Base-by-base conservation (phyloP, 2,329 filamentous ascomycete species). In the Aspergillus ochraceoroseus region DNA sequence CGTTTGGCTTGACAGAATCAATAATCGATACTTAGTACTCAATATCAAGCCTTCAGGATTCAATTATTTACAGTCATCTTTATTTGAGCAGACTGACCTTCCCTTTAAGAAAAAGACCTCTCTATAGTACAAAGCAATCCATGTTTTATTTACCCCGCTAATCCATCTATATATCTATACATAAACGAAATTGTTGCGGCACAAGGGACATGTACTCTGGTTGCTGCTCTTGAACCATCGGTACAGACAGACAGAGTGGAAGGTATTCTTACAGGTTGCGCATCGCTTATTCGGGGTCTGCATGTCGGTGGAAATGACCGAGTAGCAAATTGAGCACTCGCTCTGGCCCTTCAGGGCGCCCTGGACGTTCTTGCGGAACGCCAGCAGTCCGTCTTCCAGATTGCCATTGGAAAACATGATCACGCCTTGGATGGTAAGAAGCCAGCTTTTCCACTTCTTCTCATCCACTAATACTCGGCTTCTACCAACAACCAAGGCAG, bases 201-300 rank as follows among this genome's bases (percentile, higher is more conserved):
- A 98, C 49, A 98, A 71, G 32, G 92, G 92, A 65, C 92, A 98
- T 33, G 84, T 90, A 57, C 85, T 92, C 58, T 87, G 83, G 64
- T 87, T 94, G 62, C 88, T 95, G 55, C 77, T 90, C 73, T 87
- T 85, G 72, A 98, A 96, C 92, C 92, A 98, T 67, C 90, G 89
- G 71, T 87, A 95, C 66, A 98, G 67, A 68, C 92, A 98, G 2
- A 79, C 78, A 1, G 83, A 77, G 66, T 98, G 92, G 72, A 96
- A 98, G 38, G 85, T 71, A 66, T 98, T 90, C 72, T 88, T 90
- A 74, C 92, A 98, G 1, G 90, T 96, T 32, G 77, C 74, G 64
- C 92, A 98, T 39, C 79, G 75, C 74, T 96, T 96, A 63, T 92
- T 90, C 0, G 92, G 92, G 63, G 94, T 79, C 64, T 85, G 84